Evolutionary conservation across 1,284 basidiomycete genomes (phyloP).

Genomic region (Vanrija humicola): DNA sequence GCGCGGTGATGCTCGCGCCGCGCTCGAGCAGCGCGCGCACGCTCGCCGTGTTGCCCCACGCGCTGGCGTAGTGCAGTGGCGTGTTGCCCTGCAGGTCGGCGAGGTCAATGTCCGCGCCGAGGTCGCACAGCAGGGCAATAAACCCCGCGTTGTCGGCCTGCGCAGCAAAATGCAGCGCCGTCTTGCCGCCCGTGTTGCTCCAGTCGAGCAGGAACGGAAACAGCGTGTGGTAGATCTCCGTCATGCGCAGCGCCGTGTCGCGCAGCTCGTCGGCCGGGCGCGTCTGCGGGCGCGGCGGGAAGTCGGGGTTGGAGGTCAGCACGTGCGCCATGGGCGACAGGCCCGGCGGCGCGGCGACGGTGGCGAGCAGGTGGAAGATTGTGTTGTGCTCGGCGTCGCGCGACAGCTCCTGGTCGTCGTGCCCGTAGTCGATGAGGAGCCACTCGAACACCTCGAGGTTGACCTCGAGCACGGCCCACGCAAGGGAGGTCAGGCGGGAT

Average conservation of each 20-base stretch:
- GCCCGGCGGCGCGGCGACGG: conserved; percentile 55
- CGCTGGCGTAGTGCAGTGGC: conserved; percentile 68
- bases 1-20: conserved; percentile 72
- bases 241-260: conserved; percentile 30
- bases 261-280: conserved; percentile 20
- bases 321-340: conserved; percentile 27
- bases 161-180: conserved; percentile 81
- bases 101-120: conserved; percentile 80
- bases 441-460: conserved; percentile 87
- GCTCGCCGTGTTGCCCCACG: conserved; percentile 55
- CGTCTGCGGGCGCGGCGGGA: conserved; percentile 20
- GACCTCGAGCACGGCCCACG: conserved; percentile 79
- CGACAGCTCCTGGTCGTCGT: conserved; percentile 85
- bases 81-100: conserved; percentile 79
- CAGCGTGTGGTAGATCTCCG: conserved; percentile 31
- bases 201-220: conserved; percentile 76
- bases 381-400: conserved; percentile 87
- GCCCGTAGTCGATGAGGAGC: conserved; percentile 70
- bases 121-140: conserved; percentile 66
- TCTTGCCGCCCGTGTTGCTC: conserved; percentile 82
- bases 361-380: conserved; percentile 79
- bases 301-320: conserved; percentile 22
- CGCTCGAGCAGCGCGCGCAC: conserved; percentile 82
- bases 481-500: conserved; percentile 71
- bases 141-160: conserved; percentile 84